Evolutionary conservation across 192 early-diverging fungal genomes (phyloP).

Genomic region (Coemansia sp.): DNA sequence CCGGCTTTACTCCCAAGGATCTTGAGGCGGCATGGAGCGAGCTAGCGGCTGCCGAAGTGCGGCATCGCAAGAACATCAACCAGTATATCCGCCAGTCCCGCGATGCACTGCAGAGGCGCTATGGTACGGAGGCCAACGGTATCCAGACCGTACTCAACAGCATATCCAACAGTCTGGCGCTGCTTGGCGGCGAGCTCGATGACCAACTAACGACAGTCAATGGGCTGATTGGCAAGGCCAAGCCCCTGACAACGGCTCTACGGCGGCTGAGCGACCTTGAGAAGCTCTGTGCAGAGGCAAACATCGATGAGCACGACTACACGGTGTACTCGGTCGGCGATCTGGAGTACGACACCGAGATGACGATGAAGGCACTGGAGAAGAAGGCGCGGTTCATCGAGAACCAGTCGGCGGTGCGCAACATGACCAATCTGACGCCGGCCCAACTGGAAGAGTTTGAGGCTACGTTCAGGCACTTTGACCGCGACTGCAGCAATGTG

Average conservation of each 20-base stretch:
- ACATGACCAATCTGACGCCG: slow-evolving; percentile 92
- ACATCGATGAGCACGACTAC: slow-evolving; percentile 93
- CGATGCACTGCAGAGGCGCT: slow-evolving; percentile 77
- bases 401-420: slow-evolving; percentile 93
- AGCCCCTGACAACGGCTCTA: slow-evolving; percentile 59
- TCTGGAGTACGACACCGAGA: slow-evolving; percentile 79
- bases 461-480: slow-evolving; percentile 89
- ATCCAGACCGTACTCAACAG: slow-evolving; percentile 74
- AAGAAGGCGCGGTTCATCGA: slow-evolving; percentile 90
- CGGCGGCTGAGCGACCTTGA: slow-evolving; percentile 65
- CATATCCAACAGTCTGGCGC: slow-evolving; percentile 66
- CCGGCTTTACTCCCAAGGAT: slow-evolving; percentile 66
- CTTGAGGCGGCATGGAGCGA: slow-evolving; percentile 79
- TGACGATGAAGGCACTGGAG: slow-evolving; percentile 77
- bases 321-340: slow-evolving; percentile 93
- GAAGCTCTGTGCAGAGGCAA: slow-evolving; percentile 74
- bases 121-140: slow-evolving; percentile 82
- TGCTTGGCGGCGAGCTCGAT: slow-evolving; percentile 80
- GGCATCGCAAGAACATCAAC: slow-evolving; percentile 81
- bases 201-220: slow-evolving; percentile 69
- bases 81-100: slow-evolving; percentile 83
- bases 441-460: slow-evolving; percentile 93
- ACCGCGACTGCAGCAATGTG: slow-evolving; percentile 83
- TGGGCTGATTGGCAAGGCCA: slow-evolving; percentile 57
- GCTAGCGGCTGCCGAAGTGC: slow-evolving; percentile 74